phyloP scores from a whole-genome alignment of 805 yeast species.

The Nematodospora valgi region DNA sequence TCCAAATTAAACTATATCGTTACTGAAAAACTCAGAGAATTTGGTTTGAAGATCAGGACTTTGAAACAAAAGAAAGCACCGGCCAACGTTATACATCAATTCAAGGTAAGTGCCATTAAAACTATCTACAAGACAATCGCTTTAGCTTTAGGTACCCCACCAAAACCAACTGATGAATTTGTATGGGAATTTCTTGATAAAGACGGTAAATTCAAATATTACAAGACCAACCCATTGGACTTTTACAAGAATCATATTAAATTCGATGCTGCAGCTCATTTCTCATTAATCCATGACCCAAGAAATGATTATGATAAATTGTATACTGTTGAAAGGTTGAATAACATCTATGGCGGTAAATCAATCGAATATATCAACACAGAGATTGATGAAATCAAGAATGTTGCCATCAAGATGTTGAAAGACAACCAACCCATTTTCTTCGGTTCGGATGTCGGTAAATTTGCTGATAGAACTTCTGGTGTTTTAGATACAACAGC shows the following conservation, averaged over 20 bases:
- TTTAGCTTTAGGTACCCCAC: conserved; percentile 75
- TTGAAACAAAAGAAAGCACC: conserved; percentile 41
- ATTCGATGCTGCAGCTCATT: conserved; percentile 48
- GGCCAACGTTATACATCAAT: conserved; percentile 31
- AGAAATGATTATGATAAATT: conserved; percentile 64
- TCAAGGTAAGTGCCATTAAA: conserved; percentile 45
- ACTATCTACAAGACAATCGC: conserved; percentile 65
- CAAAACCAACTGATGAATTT: conserved; percentile 63
- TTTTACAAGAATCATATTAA: conserved; percentile 57
- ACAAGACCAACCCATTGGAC: conserved; percentile 60
- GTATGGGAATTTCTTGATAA: conserved; percentile 76
- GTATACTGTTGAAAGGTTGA: conserved; percentile 69
- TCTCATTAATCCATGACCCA: conserved; percentile 79
- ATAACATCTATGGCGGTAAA: conserved; percentile 69
- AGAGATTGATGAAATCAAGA: conserved; percentile 54
- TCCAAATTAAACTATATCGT: conserved; percentile 55
- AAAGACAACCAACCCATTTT: conserved; percentile 75
- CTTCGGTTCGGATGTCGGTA: conserved; percentile 89
- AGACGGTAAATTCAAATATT: conserved; percentile 53
- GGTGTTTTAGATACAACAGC: conserved; percentile 74
- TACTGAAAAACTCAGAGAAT: conserved; percentile 72
- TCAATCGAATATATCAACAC: conserved; percentile 70
- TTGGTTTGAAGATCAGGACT: conserved; percentile 65
- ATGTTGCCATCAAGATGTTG: conserved; percentile 63
- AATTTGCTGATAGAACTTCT: conserved; percentile 55